Percentiles rank a stretch among this genome's conserved stretches.
phyloP scores from a whole-genome alignment of 805 yeast genomes.

The Allodekkera sacchari region DNA sequence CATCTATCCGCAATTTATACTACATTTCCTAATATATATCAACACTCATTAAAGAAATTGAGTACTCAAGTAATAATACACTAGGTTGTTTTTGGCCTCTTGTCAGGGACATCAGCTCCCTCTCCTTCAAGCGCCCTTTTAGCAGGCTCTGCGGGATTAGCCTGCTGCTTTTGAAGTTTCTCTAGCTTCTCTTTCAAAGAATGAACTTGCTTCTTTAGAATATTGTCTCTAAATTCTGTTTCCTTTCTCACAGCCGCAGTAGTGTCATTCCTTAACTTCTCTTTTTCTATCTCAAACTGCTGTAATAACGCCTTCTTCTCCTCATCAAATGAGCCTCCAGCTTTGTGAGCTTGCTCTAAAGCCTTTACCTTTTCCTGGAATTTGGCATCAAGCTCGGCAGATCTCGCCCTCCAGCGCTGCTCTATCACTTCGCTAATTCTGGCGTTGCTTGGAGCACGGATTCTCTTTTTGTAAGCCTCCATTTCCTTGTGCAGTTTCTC shows the following conservation, averaged over 20 bases:
- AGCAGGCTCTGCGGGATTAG: slow-evolving; percentile 3
- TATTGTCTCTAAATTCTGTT: slow-evolving; percentile 47
- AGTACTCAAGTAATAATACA: neutral
- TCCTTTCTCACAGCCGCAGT: slow-evolving; percentile 47
- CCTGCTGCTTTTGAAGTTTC: slow-evolving; percentile 8
- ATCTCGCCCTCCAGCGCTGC: slow-evolving; percentile 25
- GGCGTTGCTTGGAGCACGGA: slow-evolving; percentile 32
- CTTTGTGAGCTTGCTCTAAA: slow-evolving; percentile 10
- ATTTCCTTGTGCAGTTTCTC: slow-evolving; percentile 23
- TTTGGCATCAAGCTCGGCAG: slow-evolving; percentile 27
- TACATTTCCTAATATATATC: neutral
- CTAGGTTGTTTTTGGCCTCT: slow-evolving; percentile 9
- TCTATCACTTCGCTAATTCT: slow-evolving; percentile 28
- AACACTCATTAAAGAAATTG: neutral
- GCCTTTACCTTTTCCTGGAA: slow-evolving; percentile 16
- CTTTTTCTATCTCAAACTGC: slow-evolving; percentile 20
- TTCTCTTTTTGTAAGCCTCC: slow-evolving; percentile 23
- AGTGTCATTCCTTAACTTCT: slow-evolving; percentile 35
- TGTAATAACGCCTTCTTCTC: slow-evolving; percentile 14
- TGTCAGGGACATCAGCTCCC: slow-evolving; percentile 10
- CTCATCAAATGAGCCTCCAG: slow-evolving; percentile 7
- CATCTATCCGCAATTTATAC: neutral
- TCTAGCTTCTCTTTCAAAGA: slow-evolving; percentile 35
- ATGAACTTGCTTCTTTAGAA: slow-evolving; percentile 47
- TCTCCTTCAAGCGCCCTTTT: slow-evolving; percentile 19